Evolutionary conservation across 495 filamentous ascomycete genomes (phyloP).

Genomic region (Aspergillus coremiiformis): DNA sequence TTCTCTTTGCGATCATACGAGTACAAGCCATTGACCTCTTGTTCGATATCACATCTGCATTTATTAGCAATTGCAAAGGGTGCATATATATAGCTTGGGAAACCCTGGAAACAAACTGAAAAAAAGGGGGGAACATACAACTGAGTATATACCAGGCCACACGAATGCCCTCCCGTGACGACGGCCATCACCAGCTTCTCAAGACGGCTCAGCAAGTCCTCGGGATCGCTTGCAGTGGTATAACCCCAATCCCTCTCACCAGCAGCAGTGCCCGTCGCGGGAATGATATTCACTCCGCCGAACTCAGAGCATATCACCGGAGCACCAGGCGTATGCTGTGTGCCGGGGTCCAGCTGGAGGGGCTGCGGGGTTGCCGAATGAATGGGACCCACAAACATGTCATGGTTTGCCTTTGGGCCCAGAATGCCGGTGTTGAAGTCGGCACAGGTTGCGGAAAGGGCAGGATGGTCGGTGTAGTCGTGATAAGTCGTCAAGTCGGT

Average conservation of each 20-base stretch:
- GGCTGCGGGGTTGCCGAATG: conserved; percentile 13
- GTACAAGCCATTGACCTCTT: conserved; percentile 36
- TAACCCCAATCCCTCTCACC: conserved; percentile 34
- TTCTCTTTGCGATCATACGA: conserved; percentile 31
- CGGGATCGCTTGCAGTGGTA: conserved; percentile 30
- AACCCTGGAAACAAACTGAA: no score
- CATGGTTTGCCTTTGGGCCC: conserved; percentile 31
- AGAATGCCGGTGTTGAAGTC: conserved; percentile 39
- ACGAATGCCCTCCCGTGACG: conserved; percentile 28
- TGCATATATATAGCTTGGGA: no score
- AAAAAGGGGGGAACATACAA: conserved; percentile 21
- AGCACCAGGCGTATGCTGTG: conserved; percentile 38
- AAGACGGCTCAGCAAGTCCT: conserved; percentile 25
- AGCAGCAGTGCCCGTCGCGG: conserved; percentile 22
- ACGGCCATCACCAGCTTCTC: conserved; percentile 32
- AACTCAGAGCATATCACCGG: conserved; percentile 54
- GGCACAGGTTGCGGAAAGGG: conserved; percentile 41
- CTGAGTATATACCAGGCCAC: conserved; percentile 35
- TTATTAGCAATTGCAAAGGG: not conserved
- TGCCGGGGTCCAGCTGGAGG: conserved; percentile 38
- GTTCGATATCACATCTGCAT: conserved; percentile 31
- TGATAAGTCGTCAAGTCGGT: conserved; percentile 56
- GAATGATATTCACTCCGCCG: conserved; percentile 52
- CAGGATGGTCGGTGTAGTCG: conserved; percentile 48
- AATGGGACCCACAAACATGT: conserved; percentile 43